Conservation (phyloP, 768 basidiomycete genomes). For the Pleurotus citrinopileatus region DNA sequence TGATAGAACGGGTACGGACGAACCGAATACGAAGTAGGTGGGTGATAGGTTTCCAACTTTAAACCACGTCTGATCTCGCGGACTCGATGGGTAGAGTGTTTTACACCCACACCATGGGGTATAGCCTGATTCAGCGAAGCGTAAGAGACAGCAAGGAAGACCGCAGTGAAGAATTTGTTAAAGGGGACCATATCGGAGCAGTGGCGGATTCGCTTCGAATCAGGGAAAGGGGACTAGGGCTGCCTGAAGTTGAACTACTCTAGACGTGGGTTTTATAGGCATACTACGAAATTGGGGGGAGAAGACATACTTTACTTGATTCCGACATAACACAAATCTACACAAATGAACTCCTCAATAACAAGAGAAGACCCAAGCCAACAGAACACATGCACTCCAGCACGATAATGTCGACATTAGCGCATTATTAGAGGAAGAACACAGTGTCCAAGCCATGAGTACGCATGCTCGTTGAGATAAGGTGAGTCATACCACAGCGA, state of each 20-base stretch:
- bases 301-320: neutral
- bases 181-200: neutral
- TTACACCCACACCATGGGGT: constrained; percentile 23
- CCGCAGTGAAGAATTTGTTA: constrained; percentile 26
- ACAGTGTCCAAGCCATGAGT: neutral
- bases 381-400: neutral
- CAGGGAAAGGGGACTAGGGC: neutral
- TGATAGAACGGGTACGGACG: neutral
- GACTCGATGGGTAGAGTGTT: constrained; percentile 29
- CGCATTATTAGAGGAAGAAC: too few species aligned
- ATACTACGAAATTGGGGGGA: neutral
- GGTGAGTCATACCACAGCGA: neutral
- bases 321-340: neutral
- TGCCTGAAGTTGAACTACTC: neutral
- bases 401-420: neutral
- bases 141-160: constrained; percentile 25
- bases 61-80: constrained; percentile 27
- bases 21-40: constrained; percentile 32
- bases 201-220: too few species aligned
- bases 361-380: neutral
- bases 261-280: neutral
- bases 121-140: constrained; percentile 23
- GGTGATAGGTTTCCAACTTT: constrained; percentile 32
- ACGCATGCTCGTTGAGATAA: neutral
- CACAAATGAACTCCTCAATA: neutral